These are phyloP conservation scores for Boletales sp. DNA, from an alignment of 768 basidiomycete species.

Conservation along the genomic window DNA sequence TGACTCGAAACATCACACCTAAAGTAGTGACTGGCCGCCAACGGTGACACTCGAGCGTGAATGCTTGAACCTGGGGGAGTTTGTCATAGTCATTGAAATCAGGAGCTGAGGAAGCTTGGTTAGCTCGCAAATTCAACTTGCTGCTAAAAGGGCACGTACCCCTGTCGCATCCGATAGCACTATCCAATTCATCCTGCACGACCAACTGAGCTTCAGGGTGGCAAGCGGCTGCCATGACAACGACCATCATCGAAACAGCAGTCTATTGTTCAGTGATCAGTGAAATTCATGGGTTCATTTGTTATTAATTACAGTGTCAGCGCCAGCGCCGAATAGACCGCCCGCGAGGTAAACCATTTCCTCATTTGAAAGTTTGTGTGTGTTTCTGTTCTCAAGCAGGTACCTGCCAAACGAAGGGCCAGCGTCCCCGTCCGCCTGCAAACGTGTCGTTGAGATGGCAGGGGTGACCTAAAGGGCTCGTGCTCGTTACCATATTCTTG, in stretches of 20 bases:
- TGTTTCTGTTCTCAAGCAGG: conserved; percentile 52
- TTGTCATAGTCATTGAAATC: conserved; percentile 35
- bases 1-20: conserved; percentile 13
- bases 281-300: neutral
- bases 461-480: neutral
- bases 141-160: conserved; percentile 8
- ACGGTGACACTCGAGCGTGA: conserved; percentile 38
- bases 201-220: conserved; percentile 48
- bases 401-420: conserved; percentile 51
- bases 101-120: conserved; percentile 27
- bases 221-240: conserved; percentile 53
- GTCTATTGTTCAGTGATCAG: conserved; percentile 30
- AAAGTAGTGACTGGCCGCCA: conserved; percentile 39
- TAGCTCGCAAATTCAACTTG: neutral
- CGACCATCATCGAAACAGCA: conserved; percentile 52
- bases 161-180: conserved; percentile 43
- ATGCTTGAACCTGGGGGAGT: conserved; percentile 38
- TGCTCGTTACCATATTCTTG: conserved; percentile 37
- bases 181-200: conserved; percentile 55
- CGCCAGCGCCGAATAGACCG: conserved; percentile 62
- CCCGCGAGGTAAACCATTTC: conserved; percentile 64
- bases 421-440: conserved; percentile 19
- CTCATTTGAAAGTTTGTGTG: conserved; percentile 50
- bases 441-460: conserved; percentile 1
- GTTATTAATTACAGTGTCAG: conserved; percentile 44